Percentiles rank a stretch among this genome's conserved stretches.
phyloP scores from a whole-genome alignment of 805 yeast genomes.

The Jamesozyma hellenica region DNA sequence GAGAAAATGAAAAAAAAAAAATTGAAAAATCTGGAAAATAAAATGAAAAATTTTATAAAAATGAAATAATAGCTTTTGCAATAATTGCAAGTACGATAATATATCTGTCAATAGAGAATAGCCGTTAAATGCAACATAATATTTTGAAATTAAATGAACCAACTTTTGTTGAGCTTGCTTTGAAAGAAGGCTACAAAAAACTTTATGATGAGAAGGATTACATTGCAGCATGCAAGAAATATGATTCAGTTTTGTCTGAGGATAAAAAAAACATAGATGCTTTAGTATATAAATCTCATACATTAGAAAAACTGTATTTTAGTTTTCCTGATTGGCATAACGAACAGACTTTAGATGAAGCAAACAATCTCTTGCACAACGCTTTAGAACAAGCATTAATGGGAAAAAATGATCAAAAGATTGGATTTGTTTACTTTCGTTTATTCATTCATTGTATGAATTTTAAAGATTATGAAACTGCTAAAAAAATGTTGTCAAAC shows the following conservation, averaged over 20 bases:
- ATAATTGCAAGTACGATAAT: too few species aligned
- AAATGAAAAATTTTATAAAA: not conserved
- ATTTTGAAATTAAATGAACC: too few species aligned
- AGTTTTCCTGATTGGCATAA: slow-evolving; percentile 34
- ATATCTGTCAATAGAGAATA: too few species aligned
- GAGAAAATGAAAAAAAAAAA: too few species aligned
- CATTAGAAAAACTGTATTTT: slow-evolving; percentile 36
- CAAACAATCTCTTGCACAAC: slow-evolving; percentile 23
- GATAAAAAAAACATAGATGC: slow-evolving; percentile 40
- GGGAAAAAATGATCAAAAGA: slow-evolving; percentile 37
- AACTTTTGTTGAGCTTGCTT: slow-evolving; percentile 10
- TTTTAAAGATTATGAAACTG: slow-evolving; percentile 33
- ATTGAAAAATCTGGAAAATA: not conserved
- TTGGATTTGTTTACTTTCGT: slow-evolving; percentile 41
- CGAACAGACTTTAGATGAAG: slow-evolving; percentile 35
- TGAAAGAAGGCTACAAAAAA: slow-evolving; percentile 35
- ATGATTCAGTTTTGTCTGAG: slow-evolving; percentile 33
- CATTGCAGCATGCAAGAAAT: slow-evolving; percentile 35
- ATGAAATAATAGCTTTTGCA: too few species aligned
- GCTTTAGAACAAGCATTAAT: slow-evolving; percentile 39
- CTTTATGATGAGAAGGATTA: slow-evolving; percentile 39
- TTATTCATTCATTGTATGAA: slow-evolving; percentile 40
- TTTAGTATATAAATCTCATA: slow-evolving; percentile 39
- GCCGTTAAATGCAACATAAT: too few species aligned
- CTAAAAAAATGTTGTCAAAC: slow-evolving; percentile 34